Evolutionary conservation across 257 asterid species (phyloP).

Genomic region (Solanum chaucha): DNA sequence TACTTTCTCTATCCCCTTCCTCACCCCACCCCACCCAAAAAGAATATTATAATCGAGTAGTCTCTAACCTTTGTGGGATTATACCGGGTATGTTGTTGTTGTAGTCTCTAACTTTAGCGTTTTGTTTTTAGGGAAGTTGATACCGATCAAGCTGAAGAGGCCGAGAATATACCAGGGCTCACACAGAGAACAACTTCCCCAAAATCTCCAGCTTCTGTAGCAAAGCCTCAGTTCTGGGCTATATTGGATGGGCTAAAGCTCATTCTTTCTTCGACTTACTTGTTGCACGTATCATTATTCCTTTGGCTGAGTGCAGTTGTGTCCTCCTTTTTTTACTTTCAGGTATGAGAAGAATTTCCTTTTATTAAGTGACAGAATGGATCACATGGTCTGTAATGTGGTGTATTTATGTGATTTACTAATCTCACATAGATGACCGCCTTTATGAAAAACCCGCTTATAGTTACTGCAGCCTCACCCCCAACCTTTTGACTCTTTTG

Average conservation of each 20-base stretch:
- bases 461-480: neutral
- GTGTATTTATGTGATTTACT: neutral
- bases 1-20: neutral
- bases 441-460: neutral
- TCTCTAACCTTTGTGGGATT: neutral
- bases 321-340: conserved; percentile 96
- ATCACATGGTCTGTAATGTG: neutral
- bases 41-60: neutral
- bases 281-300: conserved; percentile 73
- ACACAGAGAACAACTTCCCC: conserved; percentile 40
- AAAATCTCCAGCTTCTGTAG: conserved; percentile 25
- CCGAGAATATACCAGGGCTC: conserved; percentile 31
- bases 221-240: conserved; percentile 68
- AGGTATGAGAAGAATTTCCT: conserved; percentile 36
- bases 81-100: neutral
- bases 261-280: conserved; percentile 69
- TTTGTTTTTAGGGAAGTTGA: conserved; percentile 50
- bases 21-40: neutral
- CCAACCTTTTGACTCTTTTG: conserved; percentile 13
- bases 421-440: neutral
- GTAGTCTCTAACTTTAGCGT: conserved; percentile 1
- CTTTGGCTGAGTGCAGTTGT: conserved; percentile 88
- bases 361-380: neutral
- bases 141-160: conserved; percentile 23
- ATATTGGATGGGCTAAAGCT: conserved; percentile 82